Conservation (phyloP, 805 yeast species). For the Saccharomycopsis guyanensis region DNA sequence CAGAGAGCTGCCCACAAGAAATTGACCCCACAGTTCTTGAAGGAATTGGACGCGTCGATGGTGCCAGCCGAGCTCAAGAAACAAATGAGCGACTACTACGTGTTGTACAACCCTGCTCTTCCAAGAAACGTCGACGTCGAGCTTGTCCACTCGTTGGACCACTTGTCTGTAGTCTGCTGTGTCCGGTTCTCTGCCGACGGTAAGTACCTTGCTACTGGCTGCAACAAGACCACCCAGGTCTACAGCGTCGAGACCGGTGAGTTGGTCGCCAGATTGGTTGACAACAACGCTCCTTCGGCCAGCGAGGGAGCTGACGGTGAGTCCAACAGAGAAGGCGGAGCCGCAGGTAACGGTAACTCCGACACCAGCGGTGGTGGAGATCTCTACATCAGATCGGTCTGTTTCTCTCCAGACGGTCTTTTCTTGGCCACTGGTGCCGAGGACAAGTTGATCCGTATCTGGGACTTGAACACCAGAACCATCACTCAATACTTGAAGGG, state of each 20-base stretch:
- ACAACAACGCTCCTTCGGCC: conserved; percentile 52
- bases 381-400: conserved; percentile 87
- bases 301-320: conserved; percentile 27
- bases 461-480: conserved; percentile 85
- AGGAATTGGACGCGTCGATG: conserved; percentile 70
- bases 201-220: conserved; percentile 89
- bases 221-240: conserved; percentile 92
- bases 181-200: conserved; percentile 91
- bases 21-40: conserved; percentile 58
- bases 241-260: conserved; percentile 90
- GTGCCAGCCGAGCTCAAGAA: conserved; percentile 75
- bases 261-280: conserved; percentile 76
- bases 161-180: conserved; percentile 93
- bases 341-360: conserved; percentile 28
- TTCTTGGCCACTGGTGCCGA: conserved; percentile 72
- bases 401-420: conserved; percentile 90
- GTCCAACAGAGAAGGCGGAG: conserved; percentile 31
- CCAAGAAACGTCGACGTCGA: conserved; percentile 75
- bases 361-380: conserved; percentile 49
- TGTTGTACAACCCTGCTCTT: conserved; percentile 83
- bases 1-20: conserved; percentile 29
- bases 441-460: conserved; percentile 83
- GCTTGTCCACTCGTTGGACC: conserved; percentile 82
- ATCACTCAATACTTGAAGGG: conserved; percentile 84
- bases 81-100: conserved; percentile 77